Percentiles rank a stretch among this genome's conserved stretches.
phyloP scores from a whole-genome alignment of 2,329 filamentous ascomycete genomes.

The Fusarium multiceps region DNA sequence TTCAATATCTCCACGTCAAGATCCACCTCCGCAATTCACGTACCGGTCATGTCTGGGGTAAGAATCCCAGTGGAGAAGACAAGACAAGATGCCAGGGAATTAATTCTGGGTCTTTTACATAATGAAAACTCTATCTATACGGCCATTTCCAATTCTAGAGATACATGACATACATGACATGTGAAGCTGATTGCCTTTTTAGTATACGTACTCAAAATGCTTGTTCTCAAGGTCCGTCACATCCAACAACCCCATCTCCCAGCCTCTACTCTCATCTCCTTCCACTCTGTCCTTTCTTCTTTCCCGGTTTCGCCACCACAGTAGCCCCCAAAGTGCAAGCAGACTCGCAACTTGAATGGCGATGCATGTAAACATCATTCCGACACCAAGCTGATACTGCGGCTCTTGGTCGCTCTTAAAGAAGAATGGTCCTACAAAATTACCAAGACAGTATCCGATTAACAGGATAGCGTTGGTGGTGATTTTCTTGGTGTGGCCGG shows the following conservation, averaged over 20 bases:
- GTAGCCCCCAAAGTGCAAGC: constrained; percentile 12
- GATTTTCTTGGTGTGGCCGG: constrained; percentile 54
- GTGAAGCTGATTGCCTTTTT: not conserved
- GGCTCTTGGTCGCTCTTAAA: constrained; percentile 47
- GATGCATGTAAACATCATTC: constrained; percentile 40
- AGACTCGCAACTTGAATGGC: constrained; percentile 21
- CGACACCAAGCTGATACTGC: constrained; percentile 22
- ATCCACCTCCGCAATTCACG: not conserved
- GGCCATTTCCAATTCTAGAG: not conserved
- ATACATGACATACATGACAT: no score
- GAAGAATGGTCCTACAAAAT: constrained; percentile 56
- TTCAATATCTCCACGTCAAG: not conserved
- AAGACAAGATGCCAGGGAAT: not conserved
- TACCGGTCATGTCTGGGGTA: not conserved
- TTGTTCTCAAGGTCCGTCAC: constrained; percentile 31
- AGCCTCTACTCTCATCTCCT: not conserved
- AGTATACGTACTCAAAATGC: constrained; percentile 36
- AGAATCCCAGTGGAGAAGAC: not conserved
- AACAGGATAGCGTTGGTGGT: constrained; percentile 60
- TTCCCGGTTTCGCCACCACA: constrained; percentile 22
- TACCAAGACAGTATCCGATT: constrained; percentile 55
- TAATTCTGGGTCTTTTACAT: not conserved
- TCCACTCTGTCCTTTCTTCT: not conserved
- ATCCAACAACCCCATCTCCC: constrained; percentile 23
- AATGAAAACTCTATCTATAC: not conserved